Percentiles rank a stretch among this genome's conserved stretches.
These are phyloP conservation scores for Picea glauca DNA, from an alignment of 75 land plant species.

Conservation along the genomic window DNA sequence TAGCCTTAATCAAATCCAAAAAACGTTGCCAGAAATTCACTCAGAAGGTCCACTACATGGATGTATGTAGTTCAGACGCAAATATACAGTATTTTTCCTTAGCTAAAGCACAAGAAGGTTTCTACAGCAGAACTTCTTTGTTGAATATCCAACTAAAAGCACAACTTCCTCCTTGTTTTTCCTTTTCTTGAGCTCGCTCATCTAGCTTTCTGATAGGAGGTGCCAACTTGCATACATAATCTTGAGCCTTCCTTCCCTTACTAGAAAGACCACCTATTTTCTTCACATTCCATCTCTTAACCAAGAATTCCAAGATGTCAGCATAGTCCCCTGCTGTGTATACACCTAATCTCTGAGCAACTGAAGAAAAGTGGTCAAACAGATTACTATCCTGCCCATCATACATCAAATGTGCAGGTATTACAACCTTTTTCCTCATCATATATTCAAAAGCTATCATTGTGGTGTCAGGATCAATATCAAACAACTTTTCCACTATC, in stretches of 20 bases:
- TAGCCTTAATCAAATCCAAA: too few relatives aligned
- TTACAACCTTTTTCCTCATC: slow-evolving; percentile 51
- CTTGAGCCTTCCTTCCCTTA: slow-evolving; percentile 40
- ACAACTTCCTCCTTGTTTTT: slow-evolving; percentile 15
- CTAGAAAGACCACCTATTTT: slow-evolving; percentile 42
- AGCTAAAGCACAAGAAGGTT: not conserved
- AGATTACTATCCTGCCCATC: slow-evolving; percentile 49
- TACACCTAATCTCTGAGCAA: slow-evolving; percentile 53
- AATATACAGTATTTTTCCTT: too few relatives aligned
- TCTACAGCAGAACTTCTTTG: slow-evolving; percentile 28
- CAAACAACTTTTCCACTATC: slow-evolving; percentile 59
- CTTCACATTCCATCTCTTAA: slow-evolving; percentile 49
- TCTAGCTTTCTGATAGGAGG: slow-evolving; percentile 36
- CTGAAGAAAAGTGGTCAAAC: slow-evolving; percentile 44
- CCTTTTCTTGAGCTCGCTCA: slow-evolving; percentile 41
- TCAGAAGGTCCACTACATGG: too few relatives aligned
- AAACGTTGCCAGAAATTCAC: too few relatives aligned
- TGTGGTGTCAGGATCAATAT: slow-evolving; percentile 53
- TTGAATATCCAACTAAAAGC: slow-evolving; percentile 56
- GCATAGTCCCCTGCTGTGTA: slow-evolving; percentile 60
- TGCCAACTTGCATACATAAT: slow-evolving; percentile 46
- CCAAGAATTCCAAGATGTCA: slow-evolving; percentile 52
- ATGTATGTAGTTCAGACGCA: too few relatives aligned
- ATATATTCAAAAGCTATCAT: slow-evolving; percentile 45
- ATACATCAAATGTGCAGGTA: slow-evolving; percentile 63